These are phyloP conservation scores for Candida piceae DNA, from an alignment of 805 yeast genomes.

Conservation along the genomic window DNA sequence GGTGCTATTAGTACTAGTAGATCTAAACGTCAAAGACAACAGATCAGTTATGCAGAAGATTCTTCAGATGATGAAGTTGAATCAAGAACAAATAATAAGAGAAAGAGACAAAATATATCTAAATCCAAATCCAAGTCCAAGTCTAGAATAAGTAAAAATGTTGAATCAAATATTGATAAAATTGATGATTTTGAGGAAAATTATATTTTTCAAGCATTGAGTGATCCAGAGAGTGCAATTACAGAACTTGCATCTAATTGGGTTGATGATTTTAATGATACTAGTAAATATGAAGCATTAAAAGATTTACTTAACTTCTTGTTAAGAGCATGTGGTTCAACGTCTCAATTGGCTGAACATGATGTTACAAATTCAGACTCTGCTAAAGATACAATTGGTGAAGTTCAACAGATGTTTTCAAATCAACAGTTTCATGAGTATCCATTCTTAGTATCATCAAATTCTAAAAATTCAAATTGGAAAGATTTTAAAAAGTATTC, in stretches of 20 bases:
- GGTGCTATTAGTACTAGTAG: too few species aligned
- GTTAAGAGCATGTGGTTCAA: constrained; percentile 68
- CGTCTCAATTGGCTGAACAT: constrained; percentile 61
- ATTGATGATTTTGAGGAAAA: constrained; percentile 43
- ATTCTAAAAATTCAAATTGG: constrained; percentile 43
- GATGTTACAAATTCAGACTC: constrained; percentile 53
- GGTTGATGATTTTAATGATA: constrained; percentile 45
- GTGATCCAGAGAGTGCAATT: constrained; percentile 43
- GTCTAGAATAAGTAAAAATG: too few species aligned
- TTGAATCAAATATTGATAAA: constrained; percentile 30
- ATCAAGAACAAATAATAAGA: too few species aligned
- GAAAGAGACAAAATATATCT: constrained; percentile 12
- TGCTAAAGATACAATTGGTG: constrained; percentile 68
- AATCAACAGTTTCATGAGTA: constrained; percentile 63
- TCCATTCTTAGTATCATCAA: constrained; percentile 39
- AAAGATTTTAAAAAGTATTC: constrained; percentile 50
- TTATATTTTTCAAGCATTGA: constrained; percentile 45
- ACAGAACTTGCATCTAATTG: constrained; percentile 51
- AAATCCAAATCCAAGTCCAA: constrained; percentile 3
- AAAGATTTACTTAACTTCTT: constrained; percentile 63
- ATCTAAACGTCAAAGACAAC: neutral
- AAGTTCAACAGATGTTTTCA: constrained; percentile 58
- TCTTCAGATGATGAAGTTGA: neutral
- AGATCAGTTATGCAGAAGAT: constrained; percentile 1
- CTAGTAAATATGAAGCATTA: constrained; percentile 43